Evolutionary conservation across 768 basidiomycete genomes (phyloP), one percentile per base, ranked within the genome.

Genomic region (Agrocybe praecox): DNA sequence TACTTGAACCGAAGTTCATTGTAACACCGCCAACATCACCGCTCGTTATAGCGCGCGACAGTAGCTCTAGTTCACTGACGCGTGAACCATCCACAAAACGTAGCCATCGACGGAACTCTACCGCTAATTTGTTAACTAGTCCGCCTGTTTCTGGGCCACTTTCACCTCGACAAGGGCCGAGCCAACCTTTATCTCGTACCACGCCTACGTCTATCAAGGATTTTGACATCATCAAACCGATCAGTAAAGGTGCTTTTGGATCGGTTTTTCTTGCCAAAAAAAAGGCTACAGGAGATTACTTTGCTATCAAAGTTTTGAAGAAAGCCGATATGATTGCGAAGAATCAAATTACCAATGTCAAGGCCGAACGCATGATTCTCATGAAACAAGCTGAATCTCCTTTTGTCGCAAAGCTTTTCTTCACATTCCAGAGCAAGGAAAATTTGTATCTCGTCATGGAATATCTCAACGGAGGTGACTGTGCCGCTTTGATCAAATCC

Each of bases 281-380:
- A 83, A 96, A 94, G 66, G 90, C 84, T 6, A 99, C 97, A 2
- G 97, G 97, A 51, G 97, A 98, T 73, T 98, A 98, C 74, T 99
- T 90, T 75, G 97, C 97, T 23, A 96, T 99, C 85, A 99, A 99
- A 74, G 96, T 98, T n/a, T 75, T 99, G 69, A 98, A 96, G 79
- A 99, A 99, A 78, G 94, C 95, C n/a, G 97, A 99, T 74, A 99
- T 99, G 97, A 98, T 99, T 71, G 93, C 97, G 40, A 99, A 99
- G 84, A 99, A 99, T 77, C 97, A 99, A 73, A 96, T 99, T 71
- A 98, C 97, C 48, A 99, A 98, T 69, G 97, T 99, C 72, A 98
- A 98, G 76, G 97, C 97, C 1, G 97, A 99, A 77, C 85, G 97
- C 55, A 98, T 97, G 88, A 99, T 99, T 66, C 82, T 99, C 63